These are phyloP conservation scores for Fusarium burgessii DNA, from an alignment of 2,329 filamentous ascomycete species.

Conservation along the genomic window DNA sequence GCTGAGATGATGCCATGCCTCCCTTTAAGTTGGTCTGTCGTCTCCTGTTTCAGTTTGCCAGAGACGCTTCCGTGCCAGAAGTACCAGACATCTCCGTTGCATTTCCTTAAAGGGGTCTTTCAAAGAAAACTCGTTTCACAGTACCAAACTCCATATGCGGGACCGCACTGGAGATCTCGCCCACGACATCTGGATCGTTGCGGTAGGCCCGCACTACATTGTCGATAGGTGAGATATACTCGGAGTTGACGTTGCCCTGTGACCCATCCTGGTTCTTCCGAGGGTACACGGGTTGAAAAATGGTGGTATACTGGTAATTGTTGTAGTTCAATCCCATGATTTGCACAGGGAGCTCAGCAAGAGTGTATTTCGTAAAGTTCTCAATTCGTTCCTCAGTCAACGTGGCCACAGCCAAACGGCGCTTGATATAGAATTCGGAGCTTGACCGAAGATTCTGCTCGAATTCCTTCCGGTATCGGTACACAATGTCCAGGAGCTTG, in stretches of 20 bases:
- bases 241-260: background rate
- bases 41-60: background rate
- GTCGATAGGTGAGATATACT: conserved; percentile 6
- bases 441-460: background rate
- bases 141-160: background rate
- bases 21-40: too few relatives aligned
- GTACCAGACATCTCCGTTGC: too few relatives aligned
- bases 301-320: background rate
- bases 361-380: conserved; percentile 3
- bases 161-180: background rate
- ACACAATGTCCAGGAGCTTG: background rate
- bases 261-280: background rate
- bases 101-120: background rate
- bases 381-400: background rate
- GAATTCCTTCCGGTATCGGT: background rate
- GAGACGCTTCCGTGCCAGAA: fast-evolving
- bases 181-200: background rate
- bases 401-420: background rate
- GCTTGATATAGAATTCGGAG: conserved; percentile 8
- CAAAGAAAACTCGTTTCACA: background rate
- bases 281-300: background rate
- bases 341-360: background rate
- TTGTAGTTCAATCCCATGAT: background rate
- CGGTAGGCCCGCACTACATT: background rate
- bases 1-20: too few relatives aligned